These are phyloP conservation scores for Aspergillus udagawae DNA, from an alignment of 2,329 filamentous ascomycete species.

Conservation along the genomic window DNA sequence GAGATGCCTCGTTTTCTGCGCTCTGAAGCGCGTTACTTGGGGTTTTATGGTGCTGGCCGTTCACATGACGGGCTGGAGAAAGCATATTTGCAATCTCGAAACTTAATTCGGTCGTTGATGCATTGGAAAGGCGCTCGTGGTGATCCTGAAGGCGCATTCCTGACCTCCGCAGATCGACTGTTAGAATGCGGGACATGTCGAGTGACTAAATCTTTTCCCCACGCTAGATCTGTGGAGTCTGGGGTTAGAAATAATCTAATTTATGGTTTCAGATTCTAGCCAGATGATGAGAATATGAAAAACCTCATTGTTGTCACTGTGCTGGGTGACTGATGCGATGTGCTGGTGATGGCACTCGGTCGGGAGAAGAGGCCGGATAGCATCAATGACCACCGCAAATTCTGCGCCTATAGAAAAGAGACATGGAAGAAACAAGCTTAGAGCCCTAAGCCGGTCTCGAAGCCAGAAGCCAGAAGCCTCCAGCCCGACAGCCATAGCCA, in stretches of 20 bases:
- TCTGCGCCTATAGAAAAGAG: neutral
- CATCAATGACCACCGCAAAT: neutral
- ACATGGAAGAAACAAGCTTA: neutral
- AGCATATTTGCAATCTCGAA: neutral
- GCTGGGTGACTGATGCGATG: neutral
- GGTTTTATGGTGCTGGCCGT: neutral
- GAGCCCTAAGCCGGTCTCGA: neutral
- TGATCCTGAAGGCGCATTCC: neutral
- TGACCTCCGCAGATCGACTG: neutral
- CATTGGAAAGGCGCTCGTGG: neutral
- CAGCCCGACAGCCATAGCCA: neutral
- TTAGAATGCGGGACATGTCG: neutral
- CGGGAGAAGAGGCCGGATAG: neutral
- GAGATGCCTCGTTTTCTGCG: neutral
- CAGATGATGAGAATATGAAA: neutral
- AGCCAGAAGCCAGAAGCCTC: neutral
- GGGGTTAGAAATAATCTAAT: neutral
- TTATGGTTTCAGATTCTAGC: neutral
- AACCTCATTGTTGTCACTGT: neutral
- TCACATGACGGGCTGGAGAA: neutral
- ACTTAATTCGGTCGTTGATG: neutral
- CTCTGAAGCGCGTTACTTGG: neutral
- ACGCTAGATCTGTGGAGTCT: neutral
- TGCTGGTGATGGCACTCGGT: neutral
- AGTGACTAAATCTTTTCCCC: neutral